Base-by-base conservation (phyloP, 495 filamentous ascomycete genomes). In the Parachaetomium inaequale region DNA sequence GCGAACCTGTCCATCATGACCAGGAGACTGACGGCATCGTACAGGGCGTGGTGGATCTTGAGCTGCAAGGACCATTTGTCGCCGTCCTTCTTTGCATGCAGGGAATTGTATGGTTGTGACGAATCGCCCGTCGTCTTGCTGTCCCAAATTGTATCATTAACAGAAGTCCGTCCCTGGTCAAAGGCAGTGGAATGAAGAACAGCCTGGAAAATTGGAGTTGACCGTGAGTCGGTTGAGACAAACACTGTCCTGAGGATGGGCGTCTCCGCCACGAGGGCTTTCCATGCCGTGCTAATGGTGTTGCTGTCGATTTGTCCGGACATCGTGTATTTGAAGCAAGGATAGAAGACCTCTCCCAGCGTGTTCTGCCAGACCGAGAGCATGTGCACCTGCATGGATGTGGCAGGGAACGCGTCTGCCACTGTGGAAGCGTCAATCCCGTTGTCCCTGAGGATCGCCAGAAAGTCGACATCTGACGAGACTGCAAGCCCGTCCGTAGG, bases 21-120 rank as follows among this genome's bases (percentile, higher is more conserved):
- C 3, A 82, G 75, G 14, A 94, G 72, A 52, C 88, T 88, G 46
- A 87, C 73, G 1, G 87, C 89, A 74, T 96, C 91, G 64, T 92
- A 94, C 6, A 94, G 70, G 4, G 90, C 88, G 72, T 96, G 91
- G 59, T 92, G 85, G 12, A 91, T 82, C 8, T 76, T 79, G 3
- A 90, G 66, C 11, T 69, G 63, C 11, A 81, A 26, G 0, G 50
- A 31, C 68, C 59, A 75, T 29, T 46, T 60, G 38, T 61, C 23
- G 1, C 19, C 59, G 2, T 56, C 32, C 19, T 38, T 52, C 10
- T 43, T 64, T 0, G 19, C 72, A 1, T 0, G 55, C 45, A 64
- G 53, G 11, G 40, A 63, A n/a, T 17, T 15, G 23, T 63, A 71
- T 15, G 59, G 65, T 17, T 64, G 61, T 10, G 25, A n/a, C 0